Percentiles rank a stretch among this genome's conserved stretches.
phyloP scores from a whole-genome alignment of 176 grass and related monocot species.

The Calamus simplicifolius region DNA sequence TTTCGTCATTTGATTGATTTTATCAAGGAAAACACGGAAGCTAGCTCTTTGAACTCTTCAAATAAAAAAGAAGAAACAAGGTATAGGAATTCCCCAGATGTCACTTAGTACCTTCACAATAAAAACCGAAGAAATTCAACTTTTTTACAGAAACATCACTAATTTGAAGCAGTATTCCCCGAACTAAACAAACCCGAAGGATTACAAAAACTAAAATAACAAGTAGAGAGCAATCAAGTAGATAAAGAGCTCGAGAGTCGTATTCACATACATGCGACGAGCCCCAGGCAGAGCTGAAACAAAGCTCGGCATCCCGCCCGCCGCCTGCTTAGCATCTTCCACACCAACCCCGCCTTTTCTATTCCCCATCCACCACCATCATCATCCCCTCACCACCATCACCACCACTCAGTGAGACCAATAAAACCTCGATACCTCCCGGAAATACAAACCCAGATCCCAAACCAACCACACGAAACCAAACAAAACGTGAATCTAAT shows the following conservation, averaged over 20 bases:
- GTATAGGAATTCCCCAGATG: no score
- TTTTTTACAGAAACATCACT: no score
- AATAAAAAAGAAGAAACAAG: no score
- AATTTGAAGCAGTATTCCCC: no score
- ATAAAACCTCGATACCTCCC: neutral
- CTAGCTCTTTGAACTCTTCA: no score
- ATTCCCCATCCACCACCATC: conserved; percentile 48
- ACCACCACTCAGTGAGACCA: conserved; percentile 6
- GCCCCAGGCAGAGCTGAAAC: conserved; percentile 19
- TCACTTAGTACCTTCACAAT: no score
- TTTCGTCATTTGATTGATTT: no score
- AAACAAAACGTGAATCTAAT: no score
- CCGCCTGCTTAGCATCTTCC: conserved; percentile 21
- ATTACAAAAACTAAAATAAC: neutral
- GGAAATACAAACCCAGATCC: no score
- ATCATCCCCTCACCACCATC: conserved; percentile 12
- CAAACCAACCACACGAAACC: no score
- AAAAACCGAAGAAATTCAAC: no score
- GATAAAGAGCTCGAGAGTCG: neutral
- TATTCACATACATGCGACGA: conserved; percentile 37
- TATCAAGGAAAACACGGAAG: no score
- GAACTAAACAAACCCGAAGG: neutral
- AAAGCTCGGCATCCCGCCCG: conserved; percentile 42
- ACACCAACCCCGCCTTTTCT: conserved; percentile 22
- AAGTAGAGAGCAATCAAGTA: neutral